phyloP scores from a whole-genome alignment of 495 filamentous ascomycete genomes.

The Penicillium dipodomyicola region DNA sequence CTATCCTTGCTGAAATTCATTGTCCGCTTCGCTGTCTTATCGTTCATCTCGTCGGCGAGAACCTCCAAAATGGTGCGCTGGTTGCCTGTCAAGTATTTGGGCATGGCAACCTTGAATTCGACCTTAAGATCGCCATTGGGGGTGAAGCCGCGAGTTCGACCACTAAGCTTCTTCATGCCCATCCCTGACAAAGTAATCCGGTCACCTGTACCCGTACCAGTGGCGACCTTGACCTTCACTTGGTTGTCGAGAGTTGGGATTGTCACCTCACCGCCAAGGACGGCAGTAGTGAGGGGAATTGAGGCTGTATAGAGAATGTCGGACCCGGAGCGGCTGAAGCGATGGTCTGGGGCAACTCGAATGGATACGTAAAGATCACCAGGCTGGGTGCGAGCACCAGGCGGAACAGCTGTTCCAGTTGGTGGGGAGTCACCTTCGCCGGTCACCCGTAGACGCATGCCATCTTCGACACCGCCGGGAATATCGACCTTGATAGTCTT shows the following conservation, averaged over 20 bases:
- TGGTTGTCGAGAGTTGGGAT: conserved; percentile 89
- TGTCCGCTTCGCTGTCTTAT: conserved; percentile 84
- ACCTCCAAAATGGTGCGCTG: conserved; percentile 91
- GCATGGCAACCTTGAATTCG: conserved; percentile 93
- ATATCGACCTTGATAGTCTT: conserved; percentile 85
- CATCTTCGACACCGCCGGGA: conserved; percentile 90
- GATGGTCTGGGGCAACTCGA: conserved; percentile 75
- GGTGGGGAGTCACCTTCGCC: conserved; percentile 85
- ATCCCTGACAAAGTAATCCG: conserved; percentile 79
- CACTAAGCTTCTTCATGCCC: conserved; percentile 82
- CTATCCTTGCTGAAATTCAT: conserved; percentile 67
- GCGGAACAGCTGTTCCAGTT: conserved; percentile 59
- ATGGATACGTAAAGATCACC: conserved; percentile 90
- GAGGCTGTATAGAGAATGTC: conserved; percentile 90
- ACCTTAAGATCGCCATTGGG: conserved; percentile 79
- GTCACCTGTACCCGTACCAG: conserved; percentile 90
- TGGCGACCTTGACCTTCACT: conserved; percentile 81
- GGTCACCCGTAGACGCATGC: conserved; percentile 79
- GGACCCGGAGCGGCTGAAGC: conserved; percentile 79
- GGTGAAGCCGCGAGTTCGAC: conserved; percentile 48
- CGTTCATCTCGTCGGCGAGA: conserved; percentile 89
- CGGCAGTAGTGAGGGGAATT: conserved; percentile 87
- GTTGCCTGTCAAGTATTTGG: conserved; percentile 84
- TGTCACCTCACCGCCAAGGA: conserved; percentile 84
- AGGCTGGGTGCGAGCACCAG: conserved; percentile 56